Conservation (phyloP, 345 rosid genomes). For the Dovyalis caffra region DNA sequence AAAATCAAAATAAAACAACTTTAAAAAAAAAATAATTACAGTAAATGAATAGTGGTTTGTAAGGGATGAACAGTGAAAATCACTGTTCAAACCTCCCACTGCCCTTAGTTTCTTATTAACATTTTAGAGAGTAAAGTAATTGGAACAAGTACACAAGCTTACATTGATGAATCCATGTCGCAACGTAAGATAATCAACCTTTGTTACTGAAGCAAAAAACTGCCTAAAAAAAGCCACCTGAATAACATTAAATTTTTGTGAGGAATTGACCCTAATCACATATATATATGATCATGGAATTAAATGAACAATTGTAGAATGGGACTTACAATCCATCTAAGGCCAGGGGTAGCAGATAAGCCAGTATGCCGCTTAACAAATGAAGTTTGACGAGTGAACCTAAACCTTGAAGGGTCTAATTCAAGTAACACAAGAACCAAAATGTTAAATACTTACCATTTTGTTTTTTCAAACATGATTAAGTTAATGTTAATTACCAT, state of each 20-base stretch:
- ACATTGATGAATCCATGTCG: constrained; percentile 48
- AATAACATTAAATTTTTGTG: not conserved
- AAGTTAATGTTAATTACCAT: constrained; percentile 22
- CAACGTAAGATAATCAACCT: constrained; percentile 44
- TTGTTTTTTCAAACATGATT: not conserved
- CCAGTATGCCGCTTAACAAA: constrained; percentile 43
- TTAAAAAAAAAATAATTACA: no score
- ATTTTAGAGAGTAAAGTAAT: no score
- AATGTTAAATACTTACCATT: not conserved
- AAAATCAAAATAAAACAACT: no score
- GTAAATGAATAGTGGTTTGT: no score
- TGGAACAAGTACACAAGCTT: not conserved
- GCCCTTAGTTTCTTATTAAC: no score
- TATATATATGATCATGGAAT: no score
- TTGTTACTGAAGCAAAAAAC: constrained; percentile 39
- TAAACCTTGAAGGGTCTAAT: constrained; percentile 44
- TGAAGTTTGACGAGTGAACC: constrained; percentile 41
- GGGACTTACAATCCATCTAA: constrained; percentile 43
- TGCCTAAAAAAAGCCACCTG: constrained; percentile 48
- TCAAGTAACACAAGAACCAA: not conserved
- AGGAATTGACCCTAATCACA: not conserved
- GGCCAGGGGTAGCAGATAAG: constrained; percentile 27
- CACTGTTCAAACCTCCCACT: no score
- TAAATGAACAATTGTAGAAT: not conserved
- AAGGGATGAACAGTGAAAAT: no score